These are phyloP conservation scores for Heterococcus sp. DNA, from an alignment of 108 stramenopile species.

Conservation along the genomic window DNA sequence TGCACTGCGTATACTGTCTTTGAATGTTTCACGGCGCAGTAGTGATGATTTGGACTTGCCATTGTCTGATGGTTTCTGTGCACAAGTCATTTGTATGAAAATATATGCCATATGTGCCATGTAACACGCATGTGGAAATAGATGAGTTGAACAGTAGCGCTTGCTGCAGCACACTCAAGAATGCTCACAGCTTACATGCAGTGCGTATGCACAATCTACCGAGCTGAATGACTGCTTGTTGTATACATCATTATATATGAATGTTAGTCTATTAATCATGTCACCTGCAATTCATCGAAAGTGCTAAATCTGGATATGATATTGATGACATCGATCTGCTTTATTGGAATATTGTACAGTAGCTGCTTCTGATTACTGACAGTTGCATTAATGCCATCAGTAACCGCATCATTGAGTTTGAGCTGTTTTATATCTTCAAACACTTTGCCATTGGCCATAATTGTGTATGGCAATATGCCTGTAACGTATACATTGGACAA, in stretches of 20 bases:
- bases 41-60: no score
- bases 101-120: no score
- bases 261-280: neutral
- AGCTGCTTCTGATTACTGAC: neutral
- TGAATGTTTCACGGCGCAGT: no score
- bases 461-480: neutral
- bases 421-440: neutral
- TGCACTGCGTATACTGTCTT: no score
- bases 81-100: no score
- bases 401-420: neutral
- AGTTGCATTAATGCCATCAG: neutral
- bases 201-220: neutral
- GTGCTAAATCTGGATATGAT: neutral
- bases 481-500: no score
- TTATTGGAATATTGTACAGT: neutral
- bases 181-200: neutral
- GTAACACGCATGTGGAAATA: neutral
- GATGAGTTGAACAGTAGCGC: neutral
- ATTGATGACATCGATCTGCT: neutral
- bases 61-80: no score
- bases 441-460: neutral
- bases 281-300: neutral
- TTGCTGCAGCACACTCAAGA: neutral
- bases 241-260: neutral
- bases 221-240: neutral